Evolutionary conservation across 306 rosid species (phyloP).

Genomic region (Gleditsia sinensis): DNA sequence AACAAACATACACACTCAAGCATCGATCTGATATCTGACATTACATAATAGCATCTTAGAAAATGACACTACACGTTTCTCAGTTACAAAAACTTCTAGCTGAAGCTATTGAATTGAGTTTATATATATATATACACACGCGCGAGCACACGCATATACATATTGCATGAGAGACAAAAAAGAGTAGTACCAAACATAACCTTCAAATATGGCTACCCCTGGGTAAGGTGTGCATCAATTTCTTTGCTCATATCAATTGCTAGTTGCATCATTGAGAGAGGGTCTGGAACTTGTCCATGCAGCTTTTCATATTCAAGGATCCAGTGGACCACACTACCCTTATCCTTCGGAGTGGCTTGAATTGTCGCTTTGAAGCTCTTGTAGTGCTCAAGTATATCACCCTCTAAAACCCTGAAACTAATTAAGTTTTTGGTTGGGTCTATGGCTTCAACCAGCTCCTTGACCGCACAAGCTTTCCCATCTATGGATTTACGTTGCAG

Average conservation of each 20-base stretch:
- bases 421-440: not conserved
- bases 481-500: not conserved
- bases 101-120: too few relatives aligned
- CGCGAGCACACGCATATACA: too few relatives aligned
- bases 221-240: not conserved
- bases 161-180: too few relatives aligned
- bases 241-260: not conserved
- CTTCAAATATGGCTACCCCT: too few relatives aligned
- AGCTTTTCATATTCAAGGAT: not conserved
- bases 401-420: not conserved
- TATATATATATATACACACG: too few relatives aligned
- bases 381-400: not conserved
- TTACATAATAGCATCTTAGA: too few relatives aligned
- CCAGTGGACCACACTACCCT: not conserved
- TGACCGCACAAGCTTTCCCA: not conserved
- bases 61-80: too few relatives aligned
- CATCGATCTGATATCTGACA: too few relatives aligned
- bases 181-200: too few relatives aligned
- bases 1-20: too few relatives aligned
- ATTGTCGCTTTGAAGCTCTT: not conserved
- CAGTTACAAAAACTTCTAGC: too few relatives aligned
- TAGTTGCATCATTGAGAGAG: not conserved
- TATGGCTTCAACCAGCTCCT: not conserved
- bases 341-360: not conserved
- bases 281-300: not conserved